Percentiles rank a stretch among this genome's conserved stretches.
Conservation (phyloP, 805 yeast genomes). For the Starmera amethionina region DNA sequence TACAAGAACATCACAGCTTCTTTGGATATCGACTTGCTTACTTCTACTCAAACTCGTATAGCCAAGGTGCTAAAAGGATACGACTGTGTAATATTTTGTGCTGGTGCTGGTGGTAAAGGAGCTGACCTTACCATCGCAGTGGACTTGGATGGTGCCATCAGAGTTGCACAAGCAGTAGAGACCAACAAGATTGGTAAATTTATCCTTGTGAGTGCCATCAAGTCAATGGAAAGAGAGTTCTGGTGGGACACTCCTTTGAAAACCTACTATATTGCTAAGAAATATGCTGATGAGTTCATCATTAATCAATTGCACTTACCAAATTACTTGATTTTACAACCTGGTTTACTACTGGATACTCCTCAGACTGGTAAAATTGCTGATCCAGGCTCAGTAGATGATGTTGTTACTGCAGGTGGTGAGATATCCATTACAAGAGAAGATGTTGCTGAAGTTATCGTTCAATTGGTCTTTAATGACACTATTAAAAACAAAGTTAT, state of each 20-base stretch:
- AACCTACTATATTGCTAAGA: constrained; percentile 50
- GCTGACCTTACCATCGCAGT: constrained; percentile 34
- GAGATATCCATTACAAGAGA: constrained; percentile 27
- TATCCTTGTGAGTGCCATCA: constrained; percentile 45
- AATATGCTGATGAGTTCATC: constrained; percentile 45
- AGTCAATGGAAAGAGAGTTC: constrained; percentile 39
- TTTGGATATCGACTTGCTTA: constrained; percentile 28
- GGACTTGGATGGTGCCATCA: constrained; percentile 56
- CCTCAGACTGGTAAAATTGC: constrained; percentile 34
- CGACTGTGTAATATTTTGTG: constrained; percentile 50
- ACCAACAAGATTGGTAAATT: constrained; percentile 33
- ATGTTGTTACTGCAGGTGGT: background rate
- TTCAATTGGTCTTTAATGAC: constrained; percentile 25
- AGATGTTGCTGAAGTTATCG: constrained; percentile 44
- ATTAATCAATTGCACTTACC: constrained; percentile 27
- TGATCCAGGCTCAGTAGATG: constrained; percentile 18
- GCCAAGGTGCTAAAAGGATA: constrained; percentile 31
- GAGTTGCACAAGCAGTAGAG: constrained; percentile 44
- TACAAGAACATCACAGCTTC: constrained; percentile 25
- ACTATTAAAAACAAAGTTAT: constrained; percentile 32
- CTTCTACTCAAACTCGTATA: constrained; percentile 24
- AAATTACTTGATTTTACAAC: constrained; percentile 44
- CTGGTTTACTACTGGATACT: constrained; percentile 34
- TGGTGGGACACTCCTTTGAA: constrained; percentile 31
- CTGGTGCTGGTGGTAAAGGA: constrained; percentile 54